Evolutionary conservation across 2,329 filamentous ascomycete species (phyloP).

Genomic region (Mycosphaerelloides madeirae): DNA sequence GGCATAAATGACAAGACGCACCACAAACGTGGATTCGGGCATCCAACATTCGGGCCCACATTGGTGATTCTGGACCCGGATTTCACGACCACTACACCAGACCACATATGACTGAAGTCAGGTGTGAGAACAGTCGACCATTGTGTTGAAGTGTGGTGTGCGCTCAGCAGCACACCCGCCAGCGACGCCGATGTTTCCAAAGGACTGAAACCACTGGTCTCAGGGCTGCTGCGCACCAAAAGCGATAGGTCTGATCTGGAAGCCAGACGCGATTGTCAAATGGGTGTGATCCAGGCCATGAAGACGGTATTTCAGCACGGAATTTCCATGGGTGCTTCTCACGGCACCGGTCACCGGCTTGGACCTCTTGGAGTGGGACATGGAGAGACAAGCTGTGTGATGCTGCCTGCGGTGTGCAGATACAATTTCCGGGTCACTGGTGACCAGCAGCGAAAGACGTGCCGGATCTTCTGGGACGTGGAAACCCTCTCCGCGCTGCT

Average conservation of each 20-base stretch:
- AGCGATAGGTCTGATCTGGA: slow-evolving; percentile 34
- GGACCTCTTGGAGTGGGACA: slow-evolving; percentile 54
- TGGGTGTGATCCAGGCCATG: slow-evolving; percentile 53
- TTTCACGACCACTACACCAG: slow-evolving; percentile 49
- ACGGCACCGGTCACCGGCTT: slow-evolving; percentile 43
- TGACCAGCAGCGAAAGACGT: slow-evolving; percentile 40
- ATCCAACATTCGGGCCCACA: slow-evolving; percentile 35
- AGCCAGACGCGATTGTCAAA: slow-evolving; percentile 45
- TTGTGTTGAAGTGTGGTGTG: slow-evolving; percentile 53
- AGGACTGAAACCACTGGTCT: slow-evolving; percentile 42
- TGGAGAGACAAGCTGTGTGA: slow-evolving; percentile 56
- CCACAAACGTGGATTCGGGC: slow-evolving; percentile 23
- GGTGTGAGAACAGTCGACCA: slow-evolving; percentile 56
- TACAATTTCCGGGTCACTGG: slow-evolving; percentile 46
- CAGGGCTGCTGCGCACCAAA: slow-evolving; percentile 41
- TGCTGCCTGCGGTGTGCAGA: slow-evolving; percentile 53
- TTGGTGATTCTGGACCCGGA: slow-evolving; percentile 55
- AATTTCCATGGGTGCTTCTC: slow-evolving; percentile 37
- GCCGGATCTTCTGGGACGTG: slow-evolving; percentile 39
- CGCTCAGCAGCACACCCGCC: slow-evolving; percentile 32
- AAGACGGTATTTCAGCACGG: slow-evolving; percentile 40
- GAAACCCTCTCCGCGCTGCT: slow-evolving; percentile 37
- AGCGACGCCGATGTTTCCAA: slow-evolving; percentile 35
- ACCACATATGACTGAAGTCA: slow-evolving; percentile 53
- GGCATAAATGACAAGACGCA: slow-evolving; percentile 29